phyloP scores from a whole-genome alignment of 2,329 filamentous ascomycete species.

The Ophiocordyceps unilateralis region DNA sequence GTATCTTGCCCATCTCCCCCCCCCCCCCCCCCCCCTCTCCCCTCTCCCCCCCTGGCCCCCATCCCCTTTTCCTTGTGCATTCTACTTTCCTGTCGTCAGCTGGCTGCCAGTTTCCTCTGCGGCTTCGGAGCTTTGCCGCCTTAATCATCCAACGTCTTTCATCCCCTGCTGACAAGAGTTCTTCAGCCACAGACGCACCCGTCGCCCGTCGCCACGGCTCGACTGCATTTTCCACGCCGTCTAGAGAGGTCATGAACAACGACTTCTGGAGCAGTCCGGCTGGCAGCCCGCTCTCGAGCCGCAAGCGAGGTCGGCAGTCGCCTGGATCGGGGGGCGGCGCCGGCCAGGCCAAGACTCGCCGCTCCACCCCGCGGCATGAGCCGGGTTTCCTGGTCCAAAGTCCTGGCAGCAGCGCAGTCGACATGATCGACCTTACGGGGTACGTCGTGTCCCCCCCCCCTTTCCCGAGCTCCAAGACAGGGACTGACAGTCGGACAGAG shows the following conservation, averaged over 20 bases:
- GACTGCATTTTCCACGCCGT: constrained; percentile 8
- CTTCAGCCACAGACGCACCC: not conserved
- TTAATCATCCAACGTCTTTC: not conserved
- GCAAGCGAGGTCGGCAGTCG: constrained; percentile 12
- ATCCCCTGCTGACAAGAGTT: not conserved
- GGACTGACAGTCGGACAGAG: constrained; percentile 9
- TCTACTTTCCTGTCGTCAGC: not conserved
- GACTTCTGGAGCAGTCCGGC: constrained; percentile 4
- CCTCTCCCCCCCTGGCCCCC: not conserved
- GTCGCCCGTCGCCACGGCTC: not conserved
- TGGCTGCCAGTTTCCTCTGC: not conserved
- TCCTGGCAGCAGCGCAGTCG: constrained; percentile 3
- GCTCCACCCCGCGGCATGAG: constrained; percentile 10
- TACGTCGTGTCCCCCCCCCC: constrained; percentile 7
- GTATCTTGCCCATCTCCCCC: not conserved
- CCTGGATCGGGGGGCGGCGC: constrained; percentile 4
- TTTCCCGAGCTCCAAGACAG: not conserved
- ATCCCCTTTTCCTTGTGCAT: no score
- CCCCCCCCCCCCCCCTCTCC: not conserved
- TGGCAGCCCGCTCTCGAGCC: constrained; percentile 9
- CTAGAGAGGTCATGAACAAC: constrained; percentile 1
- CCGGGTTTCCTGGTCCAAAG: not conserved
- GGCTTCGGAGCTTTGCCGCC: not conserved
- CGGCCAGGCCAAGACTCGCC: constrained; percentile 15
- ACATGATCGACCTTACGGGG: constrained; percentile 26